Base-by-base conservation (phyloP, 352 stramenopile species). In the Phytophthora tubulina region DNA sequence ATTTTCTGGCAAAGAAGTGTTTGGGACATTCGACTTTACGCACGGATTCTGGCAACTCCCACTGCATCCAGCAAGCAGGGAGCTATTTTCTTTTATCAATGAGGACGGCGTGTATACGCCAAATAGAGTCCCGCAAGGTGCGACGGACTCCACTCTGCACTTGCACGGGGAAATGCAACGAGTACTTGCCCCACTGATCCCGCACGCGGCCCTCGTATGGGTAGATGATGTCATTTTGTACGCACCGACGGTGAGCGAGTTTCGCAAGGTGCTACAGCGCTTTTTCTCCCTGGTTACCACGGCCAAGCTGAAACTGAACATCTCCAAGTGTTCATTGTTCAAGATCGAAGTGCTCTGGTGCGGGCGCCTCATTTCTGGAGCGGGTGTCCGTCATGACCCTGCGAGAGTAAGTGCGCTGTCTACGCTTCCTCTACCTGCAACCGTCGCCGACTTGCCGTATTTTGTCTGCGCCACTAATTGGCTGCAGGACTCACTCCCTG, bases 1-100 rank as follows among this genome's bases (percentile, higher is more conserved):
- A 1, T 50, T 76, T 2, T 3, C 38, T 0, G 45, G 36, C 30
- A 60, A 61, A 35, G 49, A 68, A 14, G 4, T 55, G 1, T 72
- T 73, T 5, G 59, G 3, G 3, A 53, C 36, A 0, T 32, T 72
- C 2, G 67, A 79, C 32, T 52, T 75, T 4, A 68, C 67, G 30
- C 56, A 74, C 7, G 65, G 71, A 3, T 78, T 74, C 32, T 78
- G 51, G 71, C 71, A 75, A 30, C 41, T 75, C 4, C 60, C 57
- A 9, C 57, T 73, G 4, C 17, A 71, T 21, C 33, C 45, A 5
- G 58, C 49, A 0, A 64, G 60, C 21, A 67, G 33, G 6, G 36
- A 42, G 36, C 9, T 42, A 11, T 42, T 42, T 42, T 11, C 3
- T 2, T 42, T 42, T 11, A 42, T 42, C 14, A 42, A 8, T 3